phyloP scores from a whole-genome alignment of 495 filamentous ascomycete genomes.

The Mytilinidion resinicola region DNA sequence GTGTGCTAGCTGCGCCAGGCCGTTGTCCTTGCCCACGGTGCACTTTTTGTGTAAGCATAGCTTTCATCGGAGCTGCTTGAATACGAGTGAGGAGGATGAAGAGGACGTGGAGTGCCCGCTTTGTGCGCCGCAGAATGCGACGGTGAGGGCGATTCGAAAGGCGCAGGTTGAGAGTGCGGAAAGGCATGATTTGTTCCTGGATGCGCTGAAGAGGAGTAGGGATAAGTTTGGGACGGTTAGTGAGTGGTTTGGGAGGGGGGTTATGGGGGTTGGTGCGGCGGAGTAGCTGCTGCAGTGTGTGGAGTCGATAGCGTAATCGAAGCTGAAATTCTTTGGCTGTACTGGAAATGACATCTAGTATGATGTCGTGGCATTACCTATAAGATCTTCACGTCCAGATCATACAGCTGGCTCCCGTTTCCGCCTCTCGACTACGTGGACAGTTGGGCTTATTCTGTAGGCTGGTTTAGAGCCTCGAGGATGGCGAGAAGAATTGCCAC shows the following conservation, averaged over 20 bases:
- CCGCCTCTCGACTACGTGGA: too few species aligned
- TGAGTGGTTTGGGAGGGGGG: constrained; percentile 91
- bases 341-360: too few species aligned
- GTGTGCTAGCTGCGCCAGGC: constrained; percentile 68
- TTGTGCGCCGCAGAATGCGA: constrained; percentile 75
- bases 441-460: too few species aligned
- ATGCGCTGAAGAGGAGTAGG: constrained; percentile 67
- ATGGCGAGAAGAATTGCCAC: too few species aligned
- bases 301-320: too few species aligned
- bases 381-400: too few species aligned
- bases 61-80: constrained; percentile 82
- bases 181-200: constrained; percentile 83
- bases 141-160: constrained; percentile 75
- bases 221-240: constrained; percentile 84
- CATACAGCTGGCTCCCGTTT: too few species aligned
- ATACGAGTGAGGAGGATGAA: constrained; percentile 48
- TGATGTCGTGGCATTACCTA: too few species aligned
- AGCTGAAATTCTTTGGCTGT: too few species aligned
- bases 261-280: constrained; percentile 54
- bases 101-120: constrained; percentile 71
- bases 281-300: constrained; percentile 8
- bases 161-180: constrained; percentile 84
- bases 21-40: constrained; percentile 77
- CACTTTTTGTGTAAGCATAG: constrained; percentile 96
- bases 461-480: too few species aligned